Percentiles rank a stretch among this genome's conserved stretches.
Evolutionary conservation across 345 rosid genomes (phyloP).

Genomic region (Eucalyptus lansdowneana): DNA sequence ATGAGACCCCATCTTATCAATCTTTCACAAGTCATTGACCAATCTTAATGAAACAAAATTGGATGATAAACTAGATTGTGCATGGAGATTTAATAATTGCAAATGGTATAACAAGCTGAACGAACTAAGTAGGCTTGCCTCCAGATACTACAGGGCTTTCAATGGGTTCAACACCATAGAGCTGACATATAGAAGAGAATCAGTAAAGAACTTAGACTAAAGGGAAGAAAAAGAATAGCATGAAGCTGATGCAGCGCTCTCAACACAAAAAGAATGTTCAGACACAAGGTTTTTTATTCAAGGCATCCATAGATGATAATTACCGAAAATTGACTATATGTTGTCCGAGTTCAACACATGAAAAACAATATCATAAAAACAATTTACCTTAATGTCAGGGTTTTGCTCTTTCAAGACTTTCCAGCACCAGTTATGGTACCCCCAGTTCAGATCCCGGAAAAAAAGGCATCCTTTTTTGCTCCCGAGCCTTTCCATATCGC

Average conservation of each 20-base stretch:
- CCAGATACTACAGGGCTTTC: slow-evolving; percentile 75
- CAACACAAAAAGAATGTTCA: background rate
- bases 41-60: background rate
- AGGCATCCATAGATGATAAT: background rate
- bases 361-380: background rate
- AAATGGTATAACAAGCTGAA: background rate
- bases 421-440: slow-evolving; percentile 86
- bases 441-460: slow-evolving; percentile 90
- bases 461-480: slow-evolving; percentile 69
- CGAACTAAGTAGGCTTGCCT: slow-evolving; percentile 68
- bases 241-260: background rate
- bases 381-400: slow-evolving; percentile 52
- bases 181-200: slow-evolving; percentile 21
- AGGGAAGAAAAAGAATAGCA: background rate
- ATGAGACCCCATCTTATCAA: background rate
- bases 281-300: background rate
- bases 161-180: slow-evolving; percentile 72
- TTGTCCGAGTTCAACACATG: background rate
- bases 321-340: background rate
- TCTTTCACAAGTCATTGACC: background rate
- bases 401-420: slow-evolving; percentile 68
- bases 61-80: background rate
- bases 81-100: background rate
- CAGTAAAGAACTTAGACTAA: background rate
- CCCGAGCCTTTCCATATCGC: slow-evolving; percentile 76